These are phyloP conservation scores for Penicillium turbatum DNA, from an alignment of 495 filamentous ascomycete genomes.

Conservation along the genomic window DNA sequence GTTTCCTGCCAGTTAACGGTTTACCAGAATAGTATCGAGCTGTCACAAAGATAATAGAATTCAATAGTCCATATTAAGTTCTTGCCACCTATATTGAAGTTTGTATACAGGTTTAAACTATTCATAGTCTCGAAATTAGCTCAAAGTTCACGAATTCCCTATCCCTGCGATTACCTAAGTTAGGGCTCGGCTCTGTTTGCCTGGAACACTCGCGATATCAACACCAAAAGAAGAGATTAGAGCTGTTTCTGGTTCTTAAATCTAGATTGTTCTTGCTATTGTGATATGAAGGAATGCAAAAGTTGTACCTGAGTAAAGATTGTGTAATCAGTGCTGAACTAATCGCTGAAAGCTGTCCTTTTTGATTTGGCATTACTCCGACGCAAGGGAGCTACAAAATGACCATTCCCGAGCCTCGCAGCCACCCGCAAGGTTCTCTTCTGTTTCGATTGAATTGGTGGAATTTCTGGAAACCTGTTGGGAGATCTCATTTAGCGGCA, in stretches of 20 bases:
- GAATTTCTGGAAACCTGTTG: not conserved
- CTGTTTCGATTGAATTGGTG: not conserved
- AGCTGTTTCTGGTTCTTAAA: not conserved
- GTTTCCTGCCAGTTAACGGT: not conserved
- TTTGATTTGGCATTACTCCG: slow-evolving; percentile 21
- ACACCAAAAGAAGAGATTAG: not conserved
- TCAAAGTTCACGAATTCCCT: not conserved
- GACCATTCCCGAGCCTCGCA: slow-evolving; percentile 5
- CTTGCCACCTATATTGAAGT: not conserved
- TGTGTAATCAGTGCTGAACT: not conserved
- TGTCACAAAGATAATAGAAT: not conserved
- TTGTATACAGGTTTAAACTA: not conserved
- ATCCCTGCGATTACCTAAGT: not conserved
- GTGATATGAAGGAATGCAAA: slow-evolving; percentile 6
- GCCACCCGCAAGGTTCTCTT: slow-evolving; percentile 8
- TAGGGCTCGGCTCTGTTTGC: not conserved
- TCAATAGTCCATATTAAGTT: not conserved
- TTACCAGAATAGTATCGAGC: not conserved
- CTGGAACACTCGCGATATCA: not conserved
- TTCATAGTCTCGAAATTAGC: not conserved
- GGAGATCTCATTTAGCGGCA: not conserved
- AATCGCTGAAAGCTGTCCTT: slow-evolving; percentile 10
- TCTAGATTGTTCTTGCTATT: not conserved
- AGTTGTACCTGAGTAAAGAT: not conserved
- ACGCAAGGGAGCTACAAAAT: slow-evolving; percentile 24